Conservation (phyloP, 2,329 filamentous ascomycete genomes). For the Colletotrichum theobromicola region DNA sequence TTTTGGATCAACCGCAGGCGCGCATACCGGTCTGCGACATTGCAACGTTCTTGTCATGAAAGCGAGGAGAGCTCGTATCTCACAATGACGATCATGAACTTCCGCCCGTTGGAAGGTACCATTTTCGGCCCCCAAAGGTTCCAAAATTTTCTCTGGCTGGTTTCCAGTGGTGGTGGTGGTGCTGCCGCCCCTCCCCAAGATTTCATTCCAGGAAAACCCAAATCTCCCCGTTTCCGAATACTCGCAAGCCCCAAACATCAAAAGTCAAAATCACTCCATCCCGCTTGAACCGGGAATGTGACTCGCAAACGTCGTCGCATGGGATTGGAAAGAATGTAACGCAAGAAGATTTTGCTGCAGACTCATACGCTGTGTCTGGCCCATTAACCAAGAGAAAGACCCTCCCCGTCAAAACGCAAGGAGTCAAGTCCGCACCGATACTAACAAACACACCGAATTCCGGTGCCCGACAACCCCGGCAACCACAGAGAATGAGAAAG, state of each 20-base stretch:
- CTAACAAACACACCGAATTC: background rate
- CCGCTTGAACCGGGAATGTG: background rate
- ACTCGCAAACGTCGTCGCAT: conserved; percentile 1
- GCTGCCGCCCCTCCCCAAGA: background rate
- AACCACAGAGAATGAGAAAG: background rate
- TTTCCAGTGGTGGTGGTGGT: background rate
- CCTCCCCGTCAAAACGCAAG: background rate
- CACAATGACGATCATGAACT: background rate
- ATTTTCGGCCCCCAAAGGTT: background rate
- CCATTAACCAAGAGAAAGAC: too few species aligned
- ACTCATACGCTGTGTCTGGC: too few species aligned
- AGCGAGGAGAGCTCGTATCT: background rate
- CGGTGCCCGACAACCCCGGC: background rate
- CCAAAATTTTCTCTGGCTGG: background rate
- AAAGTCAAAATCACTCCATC: conserved; percentile 14
- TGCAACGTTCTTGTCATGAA: background rate
- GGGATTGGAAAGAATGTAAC: background rate
- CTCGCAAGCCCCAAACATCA: background rate
- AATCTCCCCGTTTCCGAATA: background rate
- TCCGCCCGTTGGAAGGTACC: background rate
- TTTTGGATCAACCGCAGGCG: background rate
- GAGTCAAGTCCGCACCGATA: background rate
- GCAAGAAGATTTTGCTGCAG: background rate
- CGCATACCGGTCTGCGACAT: background rate
- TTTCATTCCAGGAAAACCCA: background rate